Evolutionary conservation across 768 basidiomycete species (phyloP).

Genomic region (Trametes villosa): DNA sequence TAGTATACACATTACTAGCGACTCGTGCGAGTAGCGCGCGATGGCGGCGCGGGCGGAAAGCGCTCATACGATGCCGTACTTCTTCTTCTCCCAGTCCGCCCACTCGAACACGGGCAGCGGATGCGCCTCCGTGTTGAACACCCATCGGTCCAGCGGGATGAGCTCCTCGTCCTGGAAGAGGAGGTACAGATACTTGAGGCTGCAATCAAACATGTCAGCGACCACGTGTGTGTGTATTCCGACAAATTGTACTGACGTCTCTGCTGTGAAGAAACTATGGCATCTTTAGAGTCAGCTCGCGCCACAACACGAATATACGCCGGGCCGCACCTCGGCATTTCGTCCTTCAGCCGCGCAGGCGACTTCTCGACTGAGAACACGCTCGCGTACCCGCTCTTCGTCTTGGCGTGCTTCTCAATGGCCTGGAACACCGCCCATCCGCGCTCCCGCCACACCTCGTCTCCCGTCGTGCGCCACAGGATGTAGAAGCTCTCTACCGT

Average conservation of each 20-base stretch:
- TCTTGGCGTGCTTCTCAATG: slow-evolving; percentile 63
- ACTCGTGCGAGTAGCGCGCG: neutral
- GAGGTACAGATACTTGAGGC: slow-evolving; percentile 72
- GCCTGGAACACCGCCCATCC: slow-evolving; percentile 77
- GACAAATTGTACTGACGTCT: slow-evolving; percentile 41
- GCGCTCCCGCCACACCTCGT: slow-evolving; percentile 68
- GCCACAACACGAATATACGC: neutral
- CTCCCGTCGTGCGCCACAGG: slow-evolving; percentile 72
- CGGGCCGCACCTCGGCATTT: slow-evolving; percentile 69
- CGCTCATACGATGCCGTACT: slow-evolving; percentile 12
- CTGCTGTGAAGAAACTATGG: slow-evolving; percentile 55
- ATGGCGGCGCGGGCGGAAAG: neutral
- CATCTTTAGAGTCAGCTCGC: neutral
- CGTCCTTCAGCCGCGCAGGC: slow-evolving; percentile 48
- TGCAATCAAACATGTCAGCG: slow-evolving; percentile 29
- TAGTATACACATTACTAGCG: neutral
- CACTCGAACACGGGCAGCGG: slow-evolving; percentile 72
- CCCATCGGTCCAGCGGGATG: slow-evolving; percentile 48
- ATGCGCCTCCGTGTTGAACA: slow-evolving; percentile 65
- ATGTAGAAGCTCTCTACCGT: slow-evolving; percentile 75
- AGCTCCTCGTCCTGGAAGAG: slow-evolving; percentile 68
- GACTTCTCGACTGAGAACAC: slow-evolving; percentile 52
- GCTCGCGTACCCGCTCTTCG: slow-evolving; percentile 62
- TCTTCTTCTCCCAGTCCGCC: slow-evolving; percentile 50
- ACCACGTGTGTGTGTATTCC: neutral